A percentile compares a stretch with the other conserved stretches of the same genome.
These are phyloP conservation scores for Trichoderma brevicompactum DNA, from an alignment of 2,329 filamentous ascomycete species.

Conservation along the genomic window DNA sequence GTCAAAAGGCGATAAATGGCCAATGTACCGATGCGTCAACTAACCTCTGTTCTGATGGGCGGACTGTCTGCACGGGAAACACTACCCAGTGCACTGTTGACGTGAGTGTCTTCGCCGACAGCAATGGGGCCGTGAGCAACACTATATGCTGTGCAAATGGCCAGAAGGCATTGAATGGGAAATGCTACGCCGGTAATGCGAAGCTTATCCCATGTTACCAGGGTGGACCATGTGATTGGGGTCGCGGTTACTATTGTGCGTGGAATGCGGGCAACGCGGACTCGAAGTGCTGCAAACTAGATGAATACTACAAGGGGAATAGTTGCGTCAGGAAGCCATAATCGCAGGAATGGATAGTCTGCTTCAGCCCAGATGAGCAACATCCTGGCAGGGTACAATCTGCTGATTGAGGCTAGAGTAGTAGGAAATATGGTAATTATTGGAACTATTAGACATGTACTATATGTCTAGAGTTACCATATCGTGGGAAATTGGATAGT, in stretches of 20 bases:
- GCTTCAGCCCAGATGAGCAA: no score
- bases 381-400: no score
- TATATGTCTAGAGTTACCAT: no score
- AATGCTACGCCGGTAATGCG: constrained; percentile 7
- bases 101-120: not conserved
- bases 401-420: no score
- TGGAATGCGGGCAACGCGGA: not conserved
- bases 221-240: not conserved
- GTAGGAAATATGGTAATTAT: no score
- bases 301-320: not conserved
- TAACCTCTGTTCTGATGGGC: not conserved
- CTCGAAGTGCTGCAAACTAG: not conserved
- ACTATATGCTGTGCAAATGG: not conserved
- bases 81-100: not conserved
- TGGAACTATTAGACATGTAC: no score
- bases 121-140: not conserved
- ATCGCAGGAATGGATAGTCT: not conserved
- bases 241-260: not conserved
- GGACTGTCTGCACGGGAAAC: not conserved
- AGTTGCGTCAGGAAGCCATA: not conserved
- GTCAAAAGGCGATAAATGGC: constrained; percentile 4
- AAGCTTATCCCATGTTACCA: not conserved
- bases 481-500: no score
- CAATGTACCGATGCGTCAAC: not conserved
- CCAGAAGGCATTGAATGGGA: constrained; percentile 15